These are phyloP conservation scores for Thyridium curvatum DNA, from an alignment of 2,329 filamentous ascomycete species.

Conservation along the genomic window DNA sequence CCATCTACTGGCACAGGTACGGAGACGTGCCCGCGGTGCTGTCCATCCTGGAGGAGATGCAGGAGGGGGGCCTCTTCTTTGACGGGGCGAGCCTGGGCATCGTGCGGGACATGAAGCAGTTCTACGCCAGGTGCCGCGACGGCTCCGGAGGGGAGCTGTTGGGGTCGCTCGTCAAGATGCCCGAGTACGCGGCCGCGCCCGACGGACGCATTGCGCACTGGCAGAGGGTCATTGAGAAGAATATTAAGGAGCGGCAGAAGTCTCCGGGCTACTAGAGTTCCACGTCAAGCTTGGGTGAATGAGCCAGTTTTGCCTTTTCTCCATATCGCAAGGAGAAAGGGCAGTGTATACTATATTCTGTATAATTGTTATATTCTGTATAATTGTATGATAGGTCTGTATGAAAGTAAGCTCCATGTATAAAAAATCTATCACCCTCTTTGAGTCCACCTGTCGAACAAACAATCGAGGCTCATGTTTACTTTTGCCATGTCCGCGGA, in stretches of 20 bases:
- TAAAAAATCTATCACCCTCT: too few species aligned
- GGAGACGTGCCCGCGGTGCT: conserved; percentile 51
- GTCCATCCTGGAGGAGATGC: conserved; percentile 59
- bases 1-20: conserved; percentile 54
- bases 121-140: conserved; percentile 7
- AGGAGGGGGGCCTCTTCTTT: conserved; percentile 52
- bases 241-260: conserved; percentile 6
- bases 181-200: conserved; percentile 26
- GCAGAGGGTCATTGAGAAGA: conserved; percentile 18
- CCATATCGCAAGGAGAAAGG: too few species aligned
- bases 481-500: too few species aligned
- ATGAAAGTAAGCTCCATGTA: too few species aligned
- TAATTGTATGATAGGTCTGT: too few species aligned
- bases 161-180: conserved; percentile 24
- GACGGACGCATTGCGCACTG: conserved; percentile 20
- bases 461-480: too few species aligned
- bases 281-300: too few species aligned
- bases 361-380: too few species aligned
- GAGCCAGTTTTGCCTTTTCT: too few species aligned
- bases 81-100: conserved; percentile 39
- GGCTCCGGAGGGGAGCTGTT: conserved; percentile 18
- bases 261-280: too few species aligned
- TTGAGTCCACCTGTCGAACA: too few species aligned
- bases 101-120: conserved; percentile 22
- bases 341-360: too few species aligned